Evolutionary conservation across 345 rosid genomes (phyloP), one percentile per base, ranked within the genome.

Genomic region (Citrus trifoliata): DNA sequence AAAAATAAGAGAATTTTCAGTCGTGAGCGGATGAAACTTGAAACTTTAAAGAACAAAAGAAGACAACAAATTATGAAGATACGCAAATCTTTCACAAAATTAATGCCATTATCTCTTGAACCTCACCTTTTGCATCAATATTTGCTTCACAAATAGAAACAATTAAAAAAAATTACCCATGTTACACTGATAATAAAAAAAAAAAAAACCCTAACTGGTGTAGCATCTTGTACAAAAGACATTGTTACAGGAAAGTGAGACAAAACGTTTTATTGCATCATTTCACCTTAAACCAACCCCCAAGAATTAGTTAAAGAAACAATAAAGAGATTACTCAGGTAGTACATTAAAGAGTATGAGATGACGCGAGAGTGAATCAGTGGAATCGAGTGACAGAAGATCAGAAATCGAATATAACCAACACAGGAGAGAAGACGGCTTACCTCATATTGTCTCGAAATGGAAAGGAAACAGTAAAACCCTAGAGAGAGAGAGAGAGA

Each of bases 401-500:
- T 9, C 6, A 73, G 16, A 35, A 75, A 76, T 28, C 32, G 66
- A 42, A 22, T 9, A 24, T 19, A 65, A 79, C 58, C 66, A 7
- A 18, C 32, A 22, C 32, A 22, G 10, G 13, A 9, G 48, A 56
- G 73, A 63, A 70, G 24, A 5, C 7, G 71, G 78, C 70, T 81
- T 77, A 86, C 88, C 88, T 86, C 88, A 86, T 86, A 5, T 53
- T 73, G 76, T n/a, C 64, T 76, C 1, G 55, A 74, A 79, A 73
- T 55, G 81, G 75, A 74, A 79, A 77, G 35, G 30, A 59, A 58
- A 63, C 64, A 19, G 42, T 46, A 76, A 86, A 86, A 86, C 88
- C 88, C 86, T 83, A 83, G 73, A 62, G n/a, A 1, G 13, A 35
- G 7, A 35, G 7, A 37, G 0, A 37, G 9, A 0, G 27, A 19